A percentile compares a stretch with the other conserved stretches of the same genome.
Evolutionary conservation across 2,329 filamentous ascomycete genomes (phyloP).

Genomic region (Nemania abortiva): DNA sequence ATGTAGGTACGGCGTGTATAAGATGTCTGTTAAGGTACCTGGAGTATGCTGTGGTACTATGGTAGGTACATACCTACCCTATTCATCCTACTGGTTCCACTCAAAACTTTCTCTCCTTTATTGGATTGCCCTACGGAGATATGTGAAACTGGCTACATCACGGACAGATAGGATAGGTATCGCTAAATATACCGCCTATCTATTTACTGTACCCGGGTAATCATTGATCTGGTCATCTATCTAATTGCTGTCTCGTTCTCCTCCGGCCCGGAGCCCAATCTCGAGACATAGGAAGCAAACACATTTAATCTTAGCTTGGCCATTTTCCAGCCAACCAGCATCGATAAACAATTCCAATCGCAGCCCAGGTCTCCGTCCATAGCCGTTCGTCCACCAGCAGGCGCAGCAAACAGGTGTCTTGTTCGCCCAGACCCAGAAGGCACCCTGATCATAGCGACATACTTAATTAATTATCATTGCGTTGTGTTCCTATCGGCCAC

Average conservation of each 20-base stretch:
- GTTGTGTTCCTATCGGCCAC: not conserved
- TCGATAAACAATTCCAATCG: conserved; percentile 14
- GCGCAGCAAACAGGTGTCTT: conserved; percentile 16
- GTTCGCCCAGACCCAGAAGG: not conserved
- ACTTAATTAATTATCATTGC: not conserved
- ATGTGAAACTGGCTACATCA: not conserved
- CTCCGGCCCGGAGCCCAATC: not conserved
- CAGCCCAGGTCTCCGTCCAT: conserved; percentile 9
- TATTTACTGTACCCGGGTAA: not conserved
- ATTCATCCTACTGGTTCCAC: not conserved
- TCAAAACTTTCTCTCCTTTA: conserved; percentile 3
- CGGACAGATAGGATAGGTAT: conserved; percentile 5
- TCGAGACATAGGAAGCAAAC: not conserved
- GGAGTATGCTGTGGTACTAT: too few relatives aligned
- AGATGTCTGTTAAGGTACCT: too few relatives aligned
- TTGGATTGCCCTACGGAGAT: not conserved
- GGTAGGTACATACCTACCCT: too few relatives aligned
- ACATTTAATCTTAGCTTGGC: conserved; percentile 5
- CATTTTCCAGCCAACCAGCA: conserved; percentile 17
- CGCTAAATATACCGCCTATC: not conserved
- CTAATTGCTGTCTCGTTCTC: conserved; percentile 14
- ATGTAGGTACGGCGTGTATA: too few relatives aligned
- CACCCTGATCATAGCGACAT: not conserved
- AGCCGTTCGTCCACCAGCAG: conserved; percentile 9
- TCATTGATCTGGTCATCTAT: not conserved